Evolutionary conservation across 257 asterid species (phyloP), one percentile per base, ranked within the genome.

Genomic region (Capsicum pubescens): DNA sequence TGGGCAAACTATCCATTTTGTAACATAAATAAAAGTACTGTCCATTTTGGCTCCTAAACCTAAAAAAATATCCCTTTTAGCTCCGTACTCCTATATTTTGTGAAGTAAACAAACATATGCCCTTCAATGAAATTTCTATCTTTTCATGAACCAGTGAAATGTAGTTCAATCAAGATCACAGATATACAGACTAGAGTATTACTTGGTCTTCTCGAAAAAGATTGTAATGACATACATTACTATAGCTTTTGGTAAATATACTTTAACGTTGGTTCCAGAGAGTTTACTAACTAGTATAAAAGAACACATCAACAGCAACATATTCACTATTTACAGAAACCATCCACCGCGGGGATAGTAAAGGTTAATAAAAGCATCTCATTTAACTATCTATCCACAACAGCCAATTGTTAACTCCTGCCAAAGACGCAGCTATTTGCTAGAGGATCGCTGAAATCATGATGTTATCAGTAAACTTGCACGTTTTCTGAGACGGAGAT

Each of bases 301-400:
- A 14, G 15, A 7, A 35, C 11, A 12, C 21, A 74, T 50, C 61
- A 74, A 50, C 46, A 74, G 46, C 42, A 8, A 54, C 64, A 54
- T 77, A 32, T 26, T 52, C 48, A 77, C 44, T 54, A 77, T 77
- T 77, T 77, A 77, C 82, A 54, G 48, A 56, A 32, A 54, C 61
- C 64, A 77, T 26, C 14, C 15, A 15, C 32, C 26, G 81, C 14
- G 42, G 16, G 70, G 15, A 17, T 21, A 19, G 19, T 19, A 26
- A 26, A 26, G 44, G 26, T 76, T 77, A 77, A 77, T 14, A 16
- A 77, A 52, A 54, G 14, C 82, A 77, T 26, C 82, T 54, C 50
- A 32, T 77, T 54, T 52, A 26, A 32, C 50, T 54, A 14, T 8
- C 32, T 54, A 77, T 54, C 54, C 50, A 77, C 82, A 54, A 54